Evolutionary conservation across 352 stramenopile species (phyloP), one percentile per base, ranked within the genome.

Genomic region (Pythium phragmiticola): DNA sequence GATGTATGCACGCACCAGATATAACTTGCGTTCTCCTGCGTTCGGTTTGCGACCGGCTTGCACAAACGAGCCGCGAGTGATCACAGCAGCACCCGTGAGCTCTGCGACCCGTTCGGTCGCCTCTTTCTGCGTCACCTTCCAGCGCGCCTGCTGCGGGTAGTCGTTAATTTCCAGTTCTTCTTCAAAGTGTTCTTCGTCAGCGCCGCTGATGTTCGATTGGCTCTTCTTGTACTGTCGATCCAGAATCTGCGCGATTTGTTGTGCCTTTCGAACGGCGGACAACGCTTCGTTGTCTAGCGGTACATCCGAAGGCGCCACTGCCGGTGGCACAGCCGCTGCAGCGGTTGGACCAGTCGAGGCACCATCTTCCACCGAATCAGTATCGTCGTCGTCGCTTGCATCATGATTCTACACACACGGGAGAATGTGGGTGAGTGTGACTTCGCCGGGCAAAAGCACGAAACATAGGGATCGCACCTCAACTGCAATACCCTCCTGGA

Each of bases 121-220:
- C 28, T 97, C 88, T 59, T 94, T 95, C 52, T 95, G 87, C 26
- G 84, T 92, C 49, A 96, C 87, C 51, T 82, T 91, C 76, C 82
- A 96, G 13, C 91, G 81, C 54, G 90, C 93, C 65, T 97, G 87
- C 69, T 96, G 83, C 4, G 93, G 92, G 69, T 97, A 98, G 60
- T 98, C 93, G 69, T 98, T 98, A 72, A 98, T 98, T 65, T 97
- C 92, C 17, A 98, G 74, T 63, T 98, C 91, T 65, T 97, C 87
- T 11, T 80, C 74, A 57, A 95, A 97, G 59, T 96, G 85, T 48
- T 92, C 76, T 17, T 60, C 66, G 36, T 69, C 69, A 23, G 56
- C 70, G 21, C 17, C 65, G 50, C 59, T 66, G 26, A 69, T 69
- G 36, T 65, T 65, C 14, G 77, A 75, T 57, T 83, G 69, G 13